Evolutionary conservation across 2,329 filamentous ascomycete species (phyloP), one percentile per base, ranked within the genome.

Genomic region (Claviceps africana): DNA sequence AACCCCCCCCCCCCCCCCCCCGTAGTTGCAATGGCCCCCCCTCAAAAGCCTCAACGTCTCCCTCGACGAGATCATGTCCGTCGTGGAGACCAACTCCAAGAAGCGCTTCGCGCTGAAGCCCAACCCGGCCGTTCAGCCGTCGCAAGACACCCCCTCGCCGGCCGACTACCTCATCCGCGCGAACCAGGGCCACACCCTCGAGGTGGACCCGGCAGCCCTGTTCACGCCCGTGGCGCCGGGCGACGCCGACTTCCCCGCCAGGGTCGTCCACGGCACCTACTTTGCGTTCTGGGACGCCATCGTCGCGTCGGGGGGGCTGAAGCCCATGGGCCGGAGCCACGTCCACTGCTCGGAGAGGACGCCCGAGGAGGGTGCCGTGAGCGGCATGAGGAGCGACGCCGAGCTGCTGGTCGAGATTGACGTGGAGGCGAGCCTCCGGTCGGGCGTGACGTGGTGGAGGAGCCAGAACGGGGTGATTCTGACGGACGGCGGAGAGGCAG

Each of bases 141-240:
- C 51, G 4, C 47, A 52, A 11, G 56, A 60, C 19, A 64, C 65
- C 21, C 62, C 64, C 9, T 72, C 85, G 48, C 76, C 87, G 0
- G 66, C 75, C 0, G 75, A 85, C 65, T 96, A 83, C 72, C 75
- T 94, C 33, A 96, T 98, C 69, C 88, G 93, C 61, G 93, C 93
- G 30, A 95, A 94, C 63, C 93, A 97, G 71, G 93, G 93, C 51
- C 93, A 97, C 72, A 88, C 81, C 60, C 86, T 98, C 63, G 81
- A 82, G 62, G 70, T 82, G 37, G 83, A 87, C 30, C 81, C 81
- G n/a, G 79, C 83, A 47, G 77, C 77, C 0, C 76, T 94, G 2
- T 78, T 95, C 3, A 76, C 74, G 21, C 82, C 83, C 7, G 73
- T 96, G 53, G 82, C 80, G 1, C 63, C 79, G 1, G 75, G 76